Conservation (phyloP, 2,329 filamentous ascomycete genomes). For the Myriosclerotinia scirpicola region DNA sequence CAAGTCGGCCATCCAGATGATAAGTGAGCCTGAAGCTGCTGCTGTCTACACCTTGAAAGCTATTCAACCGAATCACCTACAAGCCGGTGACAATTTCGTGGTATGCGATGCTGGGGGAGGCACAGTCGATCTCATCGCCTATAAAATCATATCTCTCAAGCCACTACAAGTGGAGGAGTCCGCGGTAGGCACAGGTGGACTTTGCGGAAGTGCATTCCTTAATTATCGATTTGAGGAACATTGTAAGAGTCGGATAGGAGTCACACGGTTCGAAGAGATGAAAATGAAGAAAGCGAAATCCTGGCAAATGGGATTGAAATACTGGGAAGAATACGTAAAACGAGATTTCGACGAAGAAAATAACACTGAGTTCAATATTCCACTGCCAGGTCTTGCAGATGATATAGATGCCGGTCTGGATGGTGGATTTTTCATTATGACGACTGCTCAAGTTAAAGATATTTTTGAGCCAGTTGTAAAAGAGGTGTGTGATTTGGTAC, state of each 20-base stretch:
- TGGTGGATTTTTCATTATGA: conserved; percentile 74
- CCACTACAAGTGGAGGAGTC: conserved; percentile 75
- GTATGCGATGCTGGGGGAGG: conserved; percentile 59
- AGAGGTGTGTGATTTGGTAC: conserved; percentile 66
- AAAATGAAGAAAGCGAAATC: conserved; percentile 74
- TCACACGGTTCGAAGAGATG: conserved; percentile 69
- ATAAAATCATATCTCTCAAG: conserved; percentile 72
- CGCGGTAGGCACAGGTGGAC: conserved; percentile 73
- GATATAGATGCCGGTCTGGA: conserved; percentile 74
- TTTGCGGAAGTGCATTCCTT: conserved; percentile 76
- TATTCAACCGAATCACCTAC: conserved; percentile 72
- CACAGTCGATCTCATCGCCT: conserved; percentile 75
- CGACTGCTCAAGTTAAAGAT: conserved; percentile 65
- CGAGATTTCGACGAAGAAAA: conserved; percentile 80
- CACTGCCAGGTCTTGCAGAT: conserved; percentile 74
- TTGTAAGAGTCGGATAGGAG: conserved; percentile 66
- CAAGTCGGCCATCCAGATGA: conserved; percentile 70
- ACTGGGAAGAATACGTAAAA: conserved; percentile 84
- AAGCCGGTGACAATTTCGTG: conserved; percentile 61
- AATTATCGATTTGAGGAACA: conserved; percentile 82
- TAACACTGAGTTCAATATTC: conserved; percentile 73
- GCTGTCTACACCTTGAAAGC: conserved; percentile 79
- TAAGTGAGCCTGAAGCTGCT: conserved; percentile 77
- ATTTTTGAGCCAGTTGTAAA: conserved; percentile 76
- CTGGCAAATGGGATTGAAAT: conserved; percentile 76